Percentiles rank a stretch among this genome's conserved stretches.
These are phyloP conservation scores for Leishmania martiniquensis DNA, from an alignment of 208 protist genomes.

Conservation along the genomic window DNA sequence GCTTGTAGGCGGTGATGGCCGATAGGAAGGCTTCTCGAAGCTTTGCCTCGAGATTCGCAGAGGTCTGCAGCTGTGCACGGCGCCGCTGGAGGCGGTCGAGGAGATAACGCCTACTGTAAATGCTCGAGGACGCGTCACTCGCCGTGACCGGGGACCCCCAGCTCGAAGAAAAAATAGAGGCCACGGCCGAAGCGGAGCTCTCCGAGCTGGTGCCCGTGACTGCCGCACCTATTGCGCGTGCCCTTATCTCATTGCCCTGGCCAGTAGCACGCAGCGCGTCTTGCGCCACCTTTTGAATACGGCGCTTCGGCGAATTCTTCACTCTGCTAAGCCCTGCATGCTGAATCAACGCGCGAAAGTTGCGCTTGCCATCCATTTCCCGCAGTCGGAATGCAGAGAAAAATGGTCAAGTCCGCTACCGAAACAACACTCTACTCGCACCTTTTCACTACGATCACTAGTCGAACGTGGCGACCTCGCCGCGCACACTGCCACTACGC, in stretches of 20 bases:
- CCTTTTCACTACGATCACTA: neutral
- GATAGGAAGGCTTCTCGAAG: constrained; percentile 20
- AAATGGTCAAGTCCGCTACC: neutral
- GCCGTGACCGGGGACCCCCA: neutral
- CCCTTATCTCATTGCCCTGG: too few relatives aligned
- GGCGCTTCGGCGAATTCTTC: constrained; percentile 33
- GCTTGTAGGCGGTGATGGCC: constrained; percentile 14
- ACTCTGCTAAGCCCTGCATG: constrained; percentile 27
- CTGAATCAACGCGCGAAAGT: constrained; percentile 41
- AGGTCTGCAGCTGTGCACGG: constrained; percentile 20
- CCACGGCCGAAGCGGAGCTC: neutral
- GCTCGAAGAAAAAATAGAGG: neutral
- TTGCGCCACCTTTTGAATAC: constrained; percentile 25
- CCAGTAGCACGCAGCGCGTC: neutral
- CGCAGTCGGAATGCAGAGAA: neutral
- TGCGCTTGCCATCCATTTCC: constrained; percentile 17
- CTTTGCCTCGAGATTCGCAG: constrained; percentile 21
- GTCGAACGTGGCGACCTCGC: neutral
- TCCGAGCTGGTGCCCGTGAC: neutral
- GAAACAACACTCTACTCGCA: neutral
- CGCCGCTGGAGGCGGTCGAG: constrained; percentile 23
- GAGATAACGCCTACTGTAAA: neutral
- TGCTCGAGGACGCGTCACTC: neutral
- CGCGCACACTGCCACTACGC: neutral
- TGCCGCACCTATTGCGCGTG: neutral